Base-by-base conservation (phyloP, 495 filamentous ascomycete genomes). In the Cenococcum geophilum region DNA sequence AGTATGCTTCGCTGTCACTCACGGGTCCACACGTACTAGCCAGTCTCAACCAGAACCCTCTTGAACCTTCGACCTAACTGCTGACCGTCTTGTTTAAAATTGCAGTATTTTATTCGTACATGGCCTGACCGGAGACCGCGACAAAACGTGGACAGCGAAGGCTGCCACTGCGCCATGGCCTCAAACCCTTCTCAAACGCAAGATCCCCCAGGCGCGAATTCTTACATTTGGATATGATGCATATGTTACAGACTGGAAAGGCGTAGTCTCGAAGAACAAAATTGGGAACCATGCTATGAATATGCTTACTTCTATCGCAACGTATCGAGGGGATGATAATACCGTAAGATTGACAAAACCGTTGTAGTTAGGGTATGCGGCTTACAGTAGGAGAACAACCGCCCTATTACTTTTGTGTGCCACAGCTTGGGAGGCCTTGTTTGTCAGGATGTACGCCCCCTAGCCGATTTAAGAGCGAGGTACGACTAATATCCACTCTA, bases 211-310 rank as follows among this genome's bases (percentile, higher is more conserved):
- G 8, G 64, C 71, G 43, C 67, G 70, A 5, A 51, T 74, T 2
- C 58, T 73, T 10, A 59, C 70, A 18, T 72, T 63, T 47, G 70
- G 72, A 58, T 74, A 74, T 48, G 71, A 72, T 52, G 66, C 70
- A 32, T 52, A 64, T 37, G 62, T 73, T 0, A 47, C 61, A 8
- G 57, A 71, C 49, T 66, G 50, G 57, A 16, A 40, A 51, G 56
- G 53, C 48, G 54, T 64, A 32, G 69, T 67, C 0, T 71, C 68
- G 43, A 55, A 58, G 32, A 70, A 70, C 32, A 55, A 61, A 43
- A 59, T 70, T 54, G 55, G 47, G n/a, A 61, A 70, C 36, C 67
- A 71, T 66, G 50, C 68, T 10, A 55, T 58, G 59, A 68, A 66
- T 27, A 40, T 71, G 22, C 40, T 71, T 20, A 51, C 58, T 10